Conservation (phyloP, 768 basidiomycete species). For the Macrolepiota albuminosa region DNA sequence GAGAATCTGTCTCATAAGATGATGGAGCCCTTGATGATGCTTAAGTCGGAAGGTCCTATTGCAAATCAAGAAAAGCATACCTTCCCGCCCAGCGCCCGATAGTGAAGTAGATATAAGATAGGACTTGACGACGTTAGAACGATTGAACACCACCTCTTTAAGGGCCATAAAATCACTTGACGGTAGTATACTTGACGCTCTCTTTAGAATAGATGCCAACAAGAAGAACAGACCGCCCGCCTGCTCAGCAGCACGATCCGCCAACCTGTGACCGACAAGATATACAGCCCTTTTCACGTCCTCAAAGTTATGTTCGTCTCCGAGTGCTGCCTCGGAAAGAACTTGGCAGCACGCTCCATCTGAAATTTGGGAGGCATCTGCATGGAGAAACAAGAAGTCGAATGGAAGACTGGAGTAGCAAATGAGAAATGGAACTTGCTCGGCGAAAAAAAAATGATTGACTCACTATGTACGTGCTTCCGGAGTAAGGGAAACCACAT, state of each 20-base stretch:
- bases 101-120: constrained; percentile 28
- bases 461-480: constrained; percentile 16
- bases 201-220: constrained; percentile 31
- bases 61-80: constrained; percentile 17
- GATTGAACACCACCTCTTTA: constrained; percentile 36
- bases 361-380: constrained; percentile 18
- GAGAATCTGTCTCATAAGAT: constrained; percentile 36
- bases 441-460: neutral
- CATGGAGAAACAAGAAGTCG: constrained; percentile 40
- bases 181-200: constrained; percentile 22
- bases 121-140: constrained; percentile 24
- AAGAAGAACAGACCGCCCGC: constrained; percentile 31
- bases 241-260: constrained; percentile 16
- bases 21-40: constrained; percentile 31
- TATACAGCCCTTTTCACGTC: constrained; percentile 32
- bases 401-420: constrained; percentile 25
- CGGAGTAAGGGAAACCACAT: constrained; percentile 20
- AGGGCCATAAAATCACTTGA: constrained; percentile 27
- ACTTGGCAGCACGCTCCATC: constrained; percentile 25
- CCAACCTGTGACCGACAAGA: constrained; percentile 33
- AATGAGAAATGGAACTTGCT: neutral
- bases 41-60: constrained; percentile 1
- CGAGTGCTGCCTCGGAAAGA: constrained; percentile 31
- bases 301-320: constrained; percentile 16
- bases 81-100: constrained; percentile 25